Evolutionary conservation across 2,329 filamentous ascomycete species (phyloP).

Genomic region (Septoria petroselini): DNA sequence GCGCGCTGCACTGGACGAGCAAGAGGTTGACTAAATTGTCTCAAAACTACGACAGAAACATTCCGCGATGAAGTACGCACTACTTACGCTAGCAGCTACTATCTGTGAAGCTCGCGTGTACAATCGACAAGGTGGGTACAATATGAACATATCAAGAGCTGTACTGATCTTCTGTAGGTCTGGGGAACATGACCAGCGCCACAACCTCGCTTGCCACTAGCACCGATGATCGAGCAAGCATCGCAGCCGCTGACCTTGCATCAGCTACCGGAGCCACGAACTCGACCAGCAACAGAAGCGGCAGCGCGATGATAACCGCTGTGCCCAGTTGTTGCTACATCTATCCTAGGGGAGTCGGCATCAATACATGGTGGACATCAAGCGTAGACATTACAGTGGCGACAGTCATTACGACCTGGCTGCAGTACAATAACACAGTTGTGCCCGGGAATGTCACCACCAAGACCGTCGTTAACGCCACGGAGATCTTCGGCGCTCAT

Average conservation of each 20-base stretch:
- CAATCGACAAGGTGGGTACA: constrained; percentile 1
- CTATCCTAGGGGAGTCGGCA: constrained; percentile 10
- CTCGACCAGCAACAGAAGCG: not conserved
- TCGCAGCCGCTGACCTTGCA: not conserved
- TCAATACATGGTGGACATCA: constrained; percentile 18
- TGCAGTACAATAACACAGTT: constrained; percentile 16
- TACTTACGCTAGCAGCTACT: constrained; percentile 2
- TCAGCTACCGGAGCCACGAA: constrained; percentile 2
- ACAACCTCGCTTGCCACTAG: not conserved
- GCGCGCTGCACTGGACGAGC: too few species aligned
- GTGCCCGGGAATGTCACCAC: constrained; percentile 15
- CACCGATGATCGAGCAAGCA: constrained; percentile 1
- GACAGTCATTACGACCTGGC: constrained; percentile 16
- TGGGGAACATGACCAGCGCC: not conserved
- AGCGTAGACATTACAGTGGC: constrained; percentile 13
- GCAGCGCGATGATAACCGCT: not conserved
- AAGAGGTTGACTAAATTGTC: not conserved
- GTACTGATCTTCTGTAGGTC: not conserved
- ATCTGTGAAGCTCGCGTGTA: constrained; percentile 5
- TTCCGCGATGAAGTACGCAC: constrained; percentile 3
- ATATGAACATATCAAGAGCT: not conserved
- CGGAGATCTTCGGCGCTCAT: constrained; percentile 7
- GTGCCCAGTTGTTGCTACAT: constrained; percentile 14
- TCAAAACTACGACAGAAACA: not conserved
- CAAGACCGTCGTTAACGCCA: constrained; percentile 7